Evolutionary conservation across 176 grass and related monocot species (phyloP).

Genomic region (Aegilops sharonensis): DNA sequence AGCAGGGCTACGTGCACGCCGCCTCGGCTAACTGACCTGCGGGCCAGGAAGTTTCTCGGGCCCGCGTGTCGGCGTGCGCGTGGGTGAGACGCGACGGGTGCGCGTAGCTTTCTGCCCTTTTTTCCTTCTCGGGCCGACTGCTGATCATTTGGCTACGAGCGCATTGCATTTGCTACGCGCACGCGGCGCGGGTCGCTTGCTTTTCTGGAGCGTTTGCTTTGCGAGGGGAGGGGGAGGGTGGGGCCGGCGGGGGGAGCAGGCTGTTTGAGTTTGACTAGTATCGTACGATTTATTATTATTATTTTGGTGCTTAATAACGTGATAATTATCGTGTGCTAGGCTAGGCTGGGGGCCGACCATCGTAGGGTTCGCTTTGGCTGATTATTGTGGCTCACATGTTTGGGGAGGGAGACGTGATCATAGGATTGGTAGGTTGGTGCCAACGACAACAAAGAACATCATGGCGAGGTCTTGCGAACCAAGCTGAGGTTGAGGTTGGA

Average conservation of each 20-base stretch:
- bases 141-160: neutral
- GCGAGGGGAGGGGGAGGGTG: neutral
- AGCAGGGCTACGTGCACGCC: rapidly evolving
- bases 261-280: slow-evolving; percentile 34
- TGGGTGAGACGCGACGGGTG: too few relatives aligned
- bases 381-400: neutral
- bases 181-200: neutral
- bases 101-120: too few relatives aligned
- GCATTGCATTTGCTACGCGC: neutral
- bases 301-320: neutral
- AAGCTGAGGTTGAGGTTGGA: too few relatives aligned
- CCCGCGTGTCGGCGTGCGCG: neutral
- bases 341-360: neutral
- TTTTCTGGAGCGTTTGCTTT: neutral
- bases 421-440: neutral
- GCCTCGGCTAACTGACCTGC: rapidly evolving
- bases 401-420: neutral
- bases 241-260: neutral
- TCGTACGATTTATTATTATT: neutral
- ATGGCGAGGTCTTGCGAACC: too few relatives aligned
- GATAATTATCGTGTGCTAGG: neutral
- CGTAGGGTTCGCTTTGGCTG: neutral
- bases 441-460: neutral
- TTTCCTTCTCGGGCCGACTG: too few relatives aligned
- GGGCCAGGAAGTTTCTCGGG: rapidly evolving